Base-by-base conservation (phyloP, 2,329 filamentous ascomycete species). In the Xylariaceae sp. region DNA sequence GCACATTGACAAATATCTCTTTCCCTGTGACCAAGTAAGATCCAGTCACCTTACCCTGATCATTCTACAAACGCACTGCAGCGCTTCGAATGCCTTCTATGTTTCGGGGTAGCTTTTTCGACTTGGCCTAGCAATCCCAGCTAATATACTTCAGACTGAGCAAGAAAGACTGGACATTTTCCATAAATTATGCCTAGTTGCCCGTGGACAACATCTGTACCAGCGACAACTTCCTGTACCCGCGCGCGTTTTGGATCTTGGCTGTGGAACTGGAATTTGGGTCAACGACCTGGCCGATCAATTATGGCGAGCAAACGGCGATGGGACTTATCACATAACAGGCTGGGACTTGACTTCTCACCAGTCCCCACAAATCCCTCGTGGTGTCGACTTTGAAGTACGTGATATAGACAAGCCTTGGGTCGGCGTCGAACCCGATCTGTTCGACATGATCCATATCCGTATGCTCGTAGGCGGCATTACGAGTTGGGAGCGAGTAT, bases 181-280 rank as follows among this genome's bases (percentile, higher is more conserved):
- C 58, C 86, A 94, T 68, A 86, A 87, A 56, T 70, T 91, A 52
- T 85, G 89, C 56, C 70, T 74, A 13, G 76, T 85, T 16, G 79
- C 79, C 37, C 79, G 84, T 48, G 69, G 74, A 29, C 62, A 72
- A 2, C 43, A 47, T 22, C 22, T 61, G 17, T 53, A 52, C 41
- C 47, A 51, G 9, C 71, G 78, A 47, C 55, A 31, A n/a, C 41
- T 64, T 9, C 60, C 62, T 28, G 51, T 38, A 16, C 51, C 58
- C 2, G 65, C 66, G 2, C 64, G 68, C 38, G 72, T 85, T 36
- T 59, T 85, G 32, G 81, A 85, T 55, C 60, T 95, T 40, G 91
- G 89, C 32, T 90, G 85, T 49, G 91, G 90, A 16, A 95, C 89
- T 1, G 89, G 89, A 30, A 91, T 95, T 47, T 97, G 91, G 91